Conservation (phyloP, 2,329 filamentous ascomycete species). For the Raffaelea albimanens region DNA sequence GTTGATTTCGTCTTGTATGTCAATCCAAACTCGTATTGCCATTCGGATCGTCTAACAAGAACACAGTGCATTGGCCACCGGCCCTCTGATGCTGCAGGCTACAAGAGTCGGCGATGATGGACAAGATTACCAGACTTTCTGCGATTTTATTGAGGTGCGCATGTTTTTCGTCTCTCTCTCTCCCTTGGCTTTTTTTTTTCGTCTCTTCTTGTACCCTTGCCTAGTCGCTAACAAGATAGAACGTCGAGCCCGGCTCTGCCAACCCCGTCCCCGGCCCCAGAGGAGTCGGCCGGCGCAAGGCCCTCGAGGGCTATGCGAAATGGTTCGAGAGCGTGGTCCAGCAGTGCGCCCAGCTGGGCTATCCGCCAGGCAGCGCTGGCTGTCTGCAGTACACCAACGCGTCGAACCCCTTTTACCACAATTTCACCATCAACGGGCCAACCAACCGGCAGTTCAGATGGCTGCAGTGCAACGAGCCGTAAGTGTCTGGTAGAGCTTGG, state of each 20-base stretch:
- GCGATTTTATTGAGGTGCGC: conserved; percentile 33
- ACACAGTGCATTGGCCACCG: conserved; percentile 37
- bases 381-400: too few relatives aligned
- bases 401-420: too few relatives aligned
- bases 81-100: conserved; percentile 48
- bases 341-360: too few relatives aligned
- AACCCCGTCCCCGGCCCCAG: conserved; percentile 32
- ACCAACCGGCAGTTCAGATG: conserved; percentile 44
- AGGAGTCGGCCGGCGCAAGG: conserved; percentile 42
- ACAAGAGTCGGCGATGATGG: conserved; percentile 23
- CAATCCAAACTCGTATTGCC: background rate
- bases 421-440: conserved; percentile 27
- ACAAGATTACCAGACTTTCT: conserved; percentile 34
- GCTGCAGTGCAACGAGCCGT: conserved; percentile 43
- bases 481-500: background rate
- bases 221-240: conserved; percentile 16
- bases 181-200: background rate
- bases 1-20: conserved; percentile 30
- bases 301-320: conserved; percentile 41
- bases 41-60: too few relatives aligned
- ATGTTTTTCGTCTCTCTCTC: background rate
- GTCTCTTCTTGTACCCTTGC: background rate
- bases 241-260: conserved; percentile 26
- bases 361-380: too few relatives aligned
- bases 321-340: too few relatives aligned